Percentiles rank a stretch among this genome's conserved stretches.
phyloP scores from a whole-genome alignment of 768 basidiomycete species.

The Pisolithus tinctorius region DNA sequence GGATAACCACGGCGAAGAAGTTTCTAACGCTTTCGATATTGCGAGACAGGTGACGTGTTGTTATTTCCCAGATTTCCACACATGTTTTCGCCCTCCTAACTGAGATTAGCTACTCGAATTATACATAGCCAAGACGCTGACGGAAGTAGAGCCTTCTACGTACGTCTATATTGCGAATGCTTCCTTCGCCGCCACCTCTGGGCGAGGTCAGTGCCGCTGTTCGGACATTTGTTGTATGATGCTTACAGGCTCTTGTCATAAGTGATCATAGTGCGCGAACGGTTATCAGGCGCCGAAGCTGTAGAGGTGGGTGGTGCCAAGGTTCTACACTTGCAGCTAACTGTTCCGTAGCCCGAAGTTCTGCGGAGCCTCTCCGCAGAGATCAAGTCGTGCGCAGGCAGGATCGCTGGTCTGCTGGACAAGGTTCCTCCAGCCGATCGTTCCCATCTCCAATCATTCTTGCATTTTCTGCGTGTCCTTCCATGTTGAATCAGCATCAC shows the following conservation, averaged over 20 bases:
- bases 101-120: slow-evolving; percentile 52
- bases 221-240: neutral
- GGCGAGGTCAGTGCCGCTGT: slow-evolving; percentile 47
- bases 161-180: slow-evolving; percentile 62
- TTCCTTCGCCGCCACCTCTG: slow-evolving; percentile 66
- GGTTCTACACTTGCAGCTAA: slow-evolving; percentile 4
- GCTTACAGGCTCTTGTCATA: slow-evolving; percentile 10
- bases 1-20: slow-evolving; percentile 56
- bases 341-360: slow-evolving; percentile 17
- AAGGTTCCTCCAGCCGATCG: slow-evolving; percentile 42
- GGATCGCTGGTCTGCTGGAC: slow-evolving; percentile 29
- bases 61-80: slow-evolving; percentile 2
- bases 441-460: slow-evolving; percentile 53
- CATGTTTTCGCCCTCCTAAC: slow-evolving; percentile 2
- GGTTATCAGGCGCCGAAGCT: slow-evolving; percentile 30
- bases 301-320: slow-evolving; percentile 30
- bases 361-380: slow-evolving; percentile 41
- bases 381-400: slow-evolving; percentile 43
- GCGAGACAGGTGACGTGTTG: slow-evolving; percentile 51
- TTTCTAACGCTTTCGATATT: slow-evolving; percentile 66
- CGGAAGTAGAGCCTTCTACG: slow-evolving; percentile 57
- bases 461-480: slow-evolving; percentile 67
- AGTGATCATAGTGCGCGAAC: slow-evolving; percentile 46
- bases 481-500: slow-evolving; percentile 60
- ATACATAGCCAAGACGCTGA: slow-evolving; percentile 50